Conservation (phyloP, 169 alveolate species). For the Cryptosporidium parvum region DNA sequence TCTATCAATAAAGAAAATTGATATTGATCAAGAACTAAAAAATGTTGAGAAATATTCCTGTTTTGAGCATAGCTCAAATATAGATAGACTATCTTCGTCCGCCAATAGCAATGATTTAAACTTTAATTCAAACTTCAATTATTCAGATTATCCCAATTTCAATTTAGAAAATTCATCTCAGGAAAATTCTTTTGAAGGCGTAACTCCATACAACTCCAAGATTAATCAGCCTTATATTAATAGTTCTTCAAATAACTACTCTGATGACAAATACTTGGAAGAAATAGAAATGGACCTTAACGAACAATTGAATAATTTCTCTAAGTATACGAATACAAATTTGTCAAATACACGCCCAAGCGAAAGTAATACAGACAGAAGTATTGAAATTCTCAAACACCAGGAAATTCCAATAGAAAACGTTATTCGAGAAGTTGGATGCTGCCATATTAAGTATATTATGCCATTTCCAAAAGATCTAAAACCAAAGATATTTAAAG, state of each 20-base stretch:
- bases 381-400: neutral
- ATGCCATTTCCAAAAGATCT: slow-evolving; percentile 47
- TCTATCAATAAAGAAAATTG: neutral
- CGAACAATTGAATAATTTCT: slow-evolving; percentile 14
- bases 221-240: neutral
- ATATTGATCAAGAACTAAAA: neutral
- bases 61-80: neutral
- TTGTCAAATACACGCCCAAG: neutral
- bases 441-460: slow-evolving; percentile 49
- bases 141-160: neutral
- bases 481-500: slow-evolving; percentile 38
- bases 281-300: slow-evolving; percentile 43
- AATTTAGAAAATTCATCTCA: neutral
- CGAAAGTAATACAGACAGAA: neutral
- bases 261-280: slow-evolving; percentile 17
- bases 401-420: neutral
- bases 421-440: slow-evolving; percentile 33
- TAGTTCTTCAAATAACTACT: neutral
- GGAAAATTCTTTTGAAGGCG: neutral
- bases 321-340: neutral
- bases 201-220: neutral
- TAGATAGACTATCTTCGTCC: neutral
- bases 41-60: neutral
- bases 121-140: neutral
- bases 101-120: neutral